These are phyloP conservation scores for Lodderomyces beijingensis DNA, from an alignment of 1,139 yeast species.

Conservation along the genomic window DNA sequence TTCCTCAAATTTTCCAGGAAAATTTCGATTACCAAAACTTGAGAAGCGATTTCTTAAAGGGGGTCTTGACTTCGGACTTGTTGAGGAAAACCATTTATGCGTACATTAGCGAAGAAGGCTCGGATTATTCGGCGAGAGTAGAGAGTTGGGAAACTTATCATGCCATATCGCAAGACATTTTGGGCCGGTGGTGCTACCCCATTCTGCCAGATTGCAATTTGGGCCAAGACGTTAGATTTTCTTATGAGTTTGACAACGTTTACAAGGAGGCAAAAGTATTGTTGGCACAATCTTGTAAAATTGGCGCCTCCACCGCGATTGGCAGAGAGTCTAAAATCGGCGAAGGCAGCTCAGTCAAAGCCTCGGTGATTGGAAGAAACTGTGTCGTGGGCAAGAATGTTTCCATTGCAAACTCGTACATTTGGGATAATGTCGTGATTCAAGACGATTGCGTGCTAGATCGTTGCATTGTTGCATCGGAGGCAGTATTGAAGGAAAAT, in stretches of 20 bases:
- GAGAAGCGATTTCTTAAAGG: slow-evolving; percentile 84
- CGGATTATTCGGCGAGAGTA: slow-evolving; percentile 82
- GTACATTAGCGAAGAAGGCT: slow-evolving; percentile 51
- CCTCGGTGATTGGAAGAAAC: slow-evolving; percentile 78
- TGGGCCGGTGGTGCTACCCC: slow-evolving; percentile 92
- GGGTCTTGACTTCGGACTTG: slow-evolving; percentile 86
- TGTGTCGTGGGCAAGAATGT: slow-evolving; percentile 83
- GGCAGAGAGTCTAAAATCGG: slow-evolving; percentile 71
- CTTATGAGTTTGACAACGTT: slow-evolving; percentile 78
- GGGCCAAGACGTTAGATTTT: slow-evolving; percentile 58
- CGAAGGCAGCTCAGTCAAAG: slow-evolving; percentile 49
- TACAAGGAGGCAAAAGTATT: slow-evolving; percentile 82
- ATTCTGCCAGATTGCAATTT: slow-evolving; percentile 83
- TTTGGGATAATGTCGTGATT: slow-evolving; percentile 79
- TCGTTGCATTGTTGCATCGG: slow-evolving; percentile 66
- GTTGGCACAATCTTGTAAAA: slow-evolving; percentile 86
- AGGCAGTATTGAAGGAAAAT: slow-evolving; percentile 50
- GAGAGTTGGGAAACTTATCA: slow-evolving; percentile 92
- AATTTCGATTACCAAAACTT: slow-evolving; percentile 89
- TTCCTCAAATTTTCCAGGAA: slow-evolving; percentile 93
- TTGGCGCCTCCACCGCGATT: slow-evolving; percentile 72
- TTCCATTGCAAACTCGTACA: slow-evolving; percentile 63
- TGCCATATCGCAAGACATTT: slow-evolving; percentile 84
- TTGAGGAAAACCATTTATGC: slow-evolving; percentile 89
- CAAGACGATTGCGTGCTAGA: slow-evolving; percentile 59